These are phyloP conservation scores for Fusarium sp. DNA, from an alignment of 2,329 filamentous ascomycete genomes.

Conservation along the genomic window DNA sequence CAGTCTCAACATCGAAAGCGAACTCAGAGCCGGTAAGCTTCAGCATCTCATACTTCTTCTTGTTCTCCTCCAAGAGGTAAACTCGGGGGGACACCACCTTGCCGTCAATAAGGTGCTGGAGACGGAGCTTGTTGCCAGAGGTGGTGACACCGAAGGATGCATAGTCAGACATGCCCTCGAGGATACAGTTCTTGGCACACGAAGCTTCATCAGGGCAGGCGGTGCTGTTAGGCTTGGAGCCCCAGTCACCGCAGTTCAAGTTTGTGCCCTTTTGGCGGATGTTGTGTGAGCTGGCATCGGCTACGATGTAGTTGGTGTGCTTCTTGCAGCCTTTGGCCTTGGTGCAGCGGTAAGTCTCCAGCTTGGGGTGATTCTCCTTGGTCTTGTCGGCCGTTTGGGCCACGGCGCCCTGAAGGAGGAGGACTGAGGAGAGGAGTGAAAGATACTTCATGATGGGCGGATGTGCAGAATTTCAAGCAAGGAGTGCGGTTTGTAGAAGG, in stretches of 20 bases:
- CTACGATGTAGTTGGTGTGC: slow-evolving; percentile 62
- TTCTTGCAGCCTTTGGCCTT: slow-evolving; percentile 62
- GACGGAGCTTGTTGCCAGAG: slow-evolving; percentile 48
- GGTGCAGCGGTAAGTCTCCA: slow-evolving; percentile 67
- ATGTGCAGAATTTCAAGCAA: background rate
- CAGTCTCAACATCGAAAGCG: slow-evolving; percentile 75
- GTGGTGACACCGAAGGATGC: slow-evolving; percentile 60
- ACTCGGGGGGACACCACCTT: slow-evolving; percentile 59
- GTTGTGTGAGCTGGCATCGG: slow-evolving; percentile 62
- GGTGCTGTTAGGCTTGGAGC: slow-evolving; percentile 55
- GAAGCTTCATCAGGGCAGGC: slow-evolving; percentile 64
- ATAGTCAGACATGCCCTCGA: slow-evolving; percentile 63
- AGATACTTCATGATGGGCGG: slow-evolving; percentile 22
- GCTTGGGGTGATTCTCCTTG: slow-evolving; percentile 63
- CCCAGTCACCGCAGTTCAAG: slow-evolving; percentile 44
- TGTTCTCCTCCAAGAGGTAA: slow-evolving; percentile 68
- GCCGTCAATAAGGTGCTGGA: slow-evolving; percentile 43
- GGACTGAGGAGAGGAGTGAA: slow-evolving; percentile 15
- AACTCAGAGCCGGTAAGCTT: slow-evolving; percentile 72
- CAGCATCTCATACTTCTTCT: slow-evolving; percentile 71
- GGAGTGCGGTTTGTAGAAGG: background rate
- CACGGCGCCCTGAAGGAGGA: slow-evolving; percentile 16
- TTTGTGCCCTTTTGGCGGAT: slow-evolving; percentile 58
- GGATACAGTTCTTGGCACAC: slow-evolving; percentile 67
- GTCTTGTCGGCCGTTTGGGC: slow-evolving; percentile 57